Conservation (phyloP, 495 filamentous ascomycete species). For the Cercophora newfieldiana region DNA sequence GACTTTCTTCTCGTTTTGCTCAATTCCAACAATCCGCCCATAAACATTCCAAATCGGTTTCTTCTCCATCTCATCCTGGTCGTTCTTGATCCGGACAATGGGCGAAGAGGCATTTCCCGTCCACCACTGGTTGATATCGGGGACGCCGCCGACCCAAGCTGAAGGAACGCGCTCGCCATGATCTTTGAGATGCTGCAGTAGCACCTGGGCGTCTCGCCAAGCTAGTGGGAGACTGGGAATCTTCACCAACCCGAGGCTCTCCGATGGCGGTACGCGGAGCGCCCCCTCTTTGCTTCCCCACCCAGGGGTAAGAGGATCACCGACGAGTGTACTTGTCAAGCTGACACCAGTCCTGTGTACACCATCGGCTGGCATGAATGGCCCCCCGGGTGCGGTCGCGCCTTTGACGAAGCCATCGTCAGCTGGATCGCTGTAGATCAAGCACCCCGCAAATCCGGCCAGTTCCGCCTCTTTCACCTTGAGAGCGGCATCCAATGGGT, state of each 20-base stretch:
- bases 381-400: conserved; percentile 68
- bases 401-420: conserved; percentile 76
- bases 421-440: conserved; percentile 87
- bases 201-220: conserved; percentile 81
- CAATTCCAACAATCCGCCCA: conserved; percentile 76
- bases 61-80: conserved; percentile 78
- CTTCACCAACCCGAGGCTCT: conserved; percentile 69
- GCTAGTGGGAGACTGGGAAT: conserved; percentile 89
- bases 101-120: conserved; percentile 77
- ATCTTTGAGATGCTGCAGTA: conserved; percentile 76
- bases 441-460: conserved; percentile 78
- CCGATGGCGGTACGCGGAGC: conserved; percentile 63
- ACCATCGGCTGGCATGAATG: conserved; percentile 73
- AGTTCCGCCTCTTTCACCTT: conserved; percentile 90
- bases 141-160: conserved; percentile 76
- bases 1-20: conserved; percentile 80
- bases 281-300: conserved; percentile 73
- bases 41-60: conserved; percentile 90
- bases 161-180: conserved; percentile 68
- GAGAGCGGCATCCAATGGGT: conserved; percentile 66
- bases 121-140: conserved; percentile 75
- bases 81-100: conserved; percentile 78
- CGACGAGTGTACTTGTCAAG: conserved; percentile 76
- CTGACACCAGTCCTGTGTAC: conserved; percentile 84
- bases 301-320: conserved; percentile 88